Conservation (phyloP, 148 eudicot species). For the Beta vulgaris region DNA sequence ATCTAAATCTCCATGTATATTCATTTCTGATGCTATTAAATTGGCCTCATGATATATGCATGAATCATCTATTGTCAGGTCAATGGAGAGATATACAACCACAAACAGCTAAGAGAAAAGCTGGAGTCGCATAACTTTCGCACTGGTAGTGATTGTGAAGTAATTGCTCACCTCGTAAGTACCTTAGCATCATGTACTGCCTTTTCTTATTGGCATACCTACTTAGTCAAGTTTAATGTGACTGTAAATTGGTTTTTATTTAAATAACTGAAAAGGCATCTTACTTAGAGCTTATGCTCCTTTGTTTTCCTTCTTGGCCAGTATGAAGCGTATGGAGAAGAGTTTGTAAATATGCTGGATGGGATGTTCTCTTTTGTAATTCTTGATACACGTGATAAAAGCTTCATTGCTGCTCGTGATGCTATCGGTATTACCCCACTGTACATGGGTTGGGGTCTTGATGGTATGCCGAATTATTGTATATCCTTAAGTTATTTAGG, state of each 20-base stretch:
- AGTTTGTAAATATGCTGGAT: conserved; percentile 87
- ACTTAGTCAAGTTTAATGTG: background rate
- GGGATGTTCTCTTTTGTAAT: conserved; percentile 97
- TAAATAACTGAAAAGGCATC: background rate
- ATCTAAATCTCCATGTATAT: background rate
- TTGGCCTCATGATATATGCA: background rate
- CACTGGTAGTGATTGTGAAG: conserved; percentile 93
- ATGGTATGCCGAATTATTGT: conserved; percentile 49
- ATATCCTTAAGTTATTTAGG: background rate
- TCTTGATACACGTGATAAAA: conserved; percentile 85
- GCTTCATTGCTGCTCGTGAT: conserved; percentile 91
- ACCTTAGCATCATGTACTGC: background rate
- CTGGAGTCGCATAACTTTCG: conserved; percentile 67
- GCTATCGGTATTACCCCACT: conserved; percentile 89
- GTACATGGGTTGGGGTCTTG: conserved; percentile 97
- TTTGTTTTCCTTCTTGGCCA: conserved; percentile 21
- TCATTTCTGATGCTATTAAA: background rate
- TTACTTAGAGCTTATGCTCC: background rate
- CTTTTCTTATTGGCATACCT: background rate
- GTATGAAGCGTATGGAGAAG: conserved; percentile 96
- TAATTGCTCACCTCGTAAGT: conserved; percentile 91
- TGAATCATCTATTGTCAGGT: conserved; percentile 45
- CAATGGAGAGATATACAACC: conserved; percentile 93
- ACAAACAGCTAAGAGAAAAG: conserved; percentile 57
- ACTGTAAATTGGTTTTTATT: background rate